Base-by-base conservation (phyloP, 2,329 filamentous ascomycete species). In the Paraphaeosphaeria sporulosa region DNA sequence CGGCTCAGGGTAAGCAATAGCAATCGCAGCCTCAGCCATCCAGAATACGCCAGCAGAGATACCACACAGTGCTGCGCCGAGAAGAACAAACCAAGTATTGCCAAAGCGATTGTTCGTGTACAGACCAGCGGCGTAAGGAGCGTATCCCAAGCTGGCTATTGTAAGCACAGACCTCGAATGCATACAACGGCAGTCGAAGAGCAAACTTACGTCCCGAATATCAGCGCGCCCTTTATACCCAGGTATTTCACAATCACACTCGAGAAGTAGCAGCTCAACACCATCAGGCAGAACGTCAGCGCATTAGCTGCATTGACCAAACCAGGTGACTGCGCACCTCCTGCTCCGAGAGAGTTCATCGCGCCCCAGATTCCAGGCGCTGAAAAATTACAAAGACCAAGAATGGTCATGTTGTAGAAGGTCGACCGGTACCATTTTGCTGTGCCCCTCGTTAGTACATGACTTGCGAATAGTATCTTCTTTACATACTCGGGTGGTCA, bases 1-100 rank as follows among this genome's bases (percentile, higher is more conserved):
- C 0, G 89, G 88, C 67, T 92, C 90, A 0, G 90, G 89, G 64
- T 93, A 93, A 0, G 87, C 83, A 21, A 92, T 85, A 0, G 89
- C 89, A 58, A 93, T 90, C 0, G 90, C 89, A 0, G 88, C 88
- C 76, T 93, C 90, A 0, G 89, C 86, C 82, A 88, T 88, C 90
- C 90, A 93, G 75, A 92, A 92, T 0, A 92, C 81, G 0, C 90
- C 90, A 0, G 90, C 90, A 0, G 87, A 89, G 34, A 91, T 82
- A 19, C 90, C 90, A 63, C 90, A 92, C 0, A 90, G 79, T 0
- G 88, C 88, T 0, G 88, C 89, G 0, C 89, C 90, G 9, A 92
- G 75, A 0, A 92, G 81, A 0, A 88, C 84, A 10, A 92, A 83
- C 90, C 90, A 93, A 64, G 89, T 85, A 0, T 79, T 86, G 1